A percentile compares a stretch with the other conserved stretches of the same genome.
These are phyloP conservation scores for Raddia guianensis DNA, from an alignment of 176 grass and related monocot genomes.

Conservation along the genomic window DNA sequence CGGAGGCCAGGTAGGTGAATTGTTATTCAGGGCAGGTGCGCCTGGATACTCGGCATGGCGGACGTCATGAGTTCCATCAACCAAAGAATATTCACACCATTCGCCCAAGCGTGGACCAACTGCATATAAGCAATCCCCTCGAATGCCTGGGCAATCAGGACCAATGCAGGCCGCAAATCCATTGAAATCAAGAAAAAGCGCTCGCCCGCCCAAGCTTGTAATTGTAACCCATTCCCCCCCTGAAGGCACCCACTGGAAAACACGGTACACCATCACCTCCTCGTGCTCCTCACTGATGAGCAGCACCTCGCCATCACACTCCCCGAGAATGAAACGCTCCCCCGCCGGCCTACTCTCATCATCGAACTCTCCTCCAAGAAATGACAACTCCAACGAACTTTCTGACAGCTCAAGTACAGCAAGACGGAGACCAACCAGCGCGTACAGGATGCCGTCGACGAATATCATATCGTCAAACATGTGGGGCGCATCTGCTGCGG, in stretches of 20 bases:
- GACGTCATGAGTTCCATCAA: conserved; percentile 43
- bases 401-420: conserved; percentile 44
- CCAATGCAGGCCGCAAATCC: conserved; percentile 65
- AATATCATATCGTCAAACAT: conserved; percentile 69
- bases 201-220: conserved; percentile 45
- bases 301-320: conserved; percentile 50
- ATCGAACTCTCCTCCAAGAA: conserved; percentile 36
- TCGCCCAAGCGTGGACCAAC: conserved; percentile 37
- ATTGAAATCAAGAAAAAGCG: conserved; percentile 54
- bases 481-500: background rate
- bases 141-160: conserved; percentile 39
- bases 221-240: conserved; percentile 50
- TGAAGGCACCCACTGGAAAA: conserved; percentile 52
- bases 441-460: conserved; percentile 54
- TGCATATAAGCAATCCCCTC: conserved; percentile 62
- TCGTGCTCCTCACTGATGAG: conserved; percentile 50
- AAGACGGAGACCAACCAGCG: conserved; percentile 52
- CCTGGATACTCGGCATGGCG: conserved; percentile 56
- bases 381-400: conserved; percentile 27
- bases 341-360: background rate
- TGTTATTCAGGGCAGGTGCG: conserved; percentile 37
- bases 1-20: conserved; percentile 22
- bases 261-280: conserved; percentile 28
- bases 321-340: conserved; percentile 42
- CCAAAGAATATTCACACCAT: conserved; percentile 59